Evolutionary conservation across 2,329 filamentous ascomycete genomes (phyloP), one percentile per base, ranked within the genome.

Genomic region (Colletotrichum salicis): DNA sequence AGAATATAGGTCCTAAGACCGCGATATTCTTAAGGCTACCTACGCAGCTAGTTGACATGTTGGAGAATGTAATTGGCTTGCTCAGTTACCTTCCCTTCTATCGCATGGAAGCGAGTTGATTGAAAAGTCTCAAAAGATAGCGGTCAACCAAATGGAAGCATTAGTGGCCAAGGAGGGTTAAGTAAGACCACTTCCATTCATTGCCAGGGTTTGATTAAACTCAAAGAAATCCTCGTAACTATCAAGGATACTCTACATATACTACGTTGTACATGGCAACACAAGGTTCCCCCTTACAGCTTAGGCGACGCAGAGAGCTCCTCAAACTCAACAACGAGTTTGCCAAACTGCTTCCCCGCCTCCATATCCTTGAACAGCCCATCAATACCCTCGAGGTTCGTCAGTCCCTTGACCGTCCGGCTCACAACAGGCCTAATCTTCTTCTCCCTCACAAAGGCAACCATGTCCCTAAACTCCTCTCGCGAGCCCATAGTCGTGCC

Each of bases 401-500:
- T 91, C 75, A 97, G 82, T 0, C 94, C 94, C 75, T 90, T 89
- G 15, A 93, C 89, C 1, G 91, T 89, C 64, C 92, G 88, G 74
- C 93, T 96, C 1, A 98, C 89, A 4, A 97, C 86, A 0, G 96
- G 95, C 65, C 85, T 88, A 72, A 98, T 91, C 78, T 92, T 88
- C 74, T 94, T 90, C 74, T 91, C 83, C 13, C 86, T 86, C 45
- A 98, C 93, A 82, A 97, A 97, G 1, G 88, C 86, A 6, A 98
- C 87, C 94, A 98, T 97, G 27, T 96, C 94, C n/a, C 86, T 86
- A 78, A 98, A 98, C 83, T 98, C 96, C 78, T 90, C 91, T 56
- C 93, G 88, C 33, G 94, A 97, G 0, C 96, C 96, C 95, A 98
- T 97, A 0, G 95, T 98, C 15, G 90, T 91, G 22, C 96, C 96